These are phyloP conservation scores for Hydnum rufescens DNA, from an alignment of 768 basidiomycete species.

Conservation along the genomic window DNA sequence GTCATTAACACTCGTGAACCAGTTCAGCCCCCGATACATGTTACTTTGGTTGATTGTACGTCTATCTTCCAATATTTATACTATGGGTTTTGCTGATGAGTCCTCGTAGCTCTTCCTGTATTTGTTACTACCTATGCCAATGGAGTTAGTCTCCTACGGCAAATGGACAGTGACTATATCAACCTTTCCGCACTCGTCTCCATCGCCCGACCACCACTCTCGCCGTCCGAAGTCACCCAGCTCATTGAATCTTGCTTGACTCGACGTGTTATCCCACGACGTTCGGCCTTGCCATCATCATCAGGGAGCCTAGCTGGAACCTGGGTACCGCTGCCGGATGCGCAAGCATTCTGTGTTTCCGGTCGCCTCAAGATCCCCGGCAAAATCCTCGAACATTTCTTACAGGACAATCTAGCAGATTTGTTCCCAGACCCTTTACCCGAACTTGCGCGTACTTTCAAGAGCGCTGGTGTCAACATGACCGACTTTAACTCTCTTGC, in stretches of 20 bases:
- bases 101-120: background rate
- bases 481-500: background rate
- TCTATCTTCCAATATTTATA: background rate
- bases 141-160: background rate
- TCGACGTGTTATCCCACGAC: background rate
- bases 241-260: background rate
- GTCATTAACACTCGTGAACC: background rate
- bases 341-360: background rate
- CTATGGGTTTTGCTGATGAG: background rate
- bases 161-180: conserved; percentile 1
- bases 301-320: background rate
- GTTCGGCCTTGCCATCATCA: background rate
- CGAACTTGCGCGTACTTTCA: background rate
- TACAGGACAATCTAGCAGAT: background rate
- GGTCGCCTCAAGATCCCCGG: background rate
- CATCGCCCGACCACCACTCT: background rate
- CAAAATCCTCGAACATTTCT: background rate
- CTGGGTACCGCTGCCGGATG: background rate
- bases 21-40: background rate
- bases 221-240: too few relatives aligned
- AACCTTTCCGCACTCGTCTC: background rate
- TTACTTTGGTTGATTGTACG: background rate
- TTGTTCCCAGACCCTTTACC: background rate
- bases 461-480: background rate
- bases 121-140: background rate